A percentile compares a stretch with the other conserved stretches of the same genome.
Conservation (phyloP, 2,329 filamentous ascomycete species). For the Aspergillus sp. region DNA sequence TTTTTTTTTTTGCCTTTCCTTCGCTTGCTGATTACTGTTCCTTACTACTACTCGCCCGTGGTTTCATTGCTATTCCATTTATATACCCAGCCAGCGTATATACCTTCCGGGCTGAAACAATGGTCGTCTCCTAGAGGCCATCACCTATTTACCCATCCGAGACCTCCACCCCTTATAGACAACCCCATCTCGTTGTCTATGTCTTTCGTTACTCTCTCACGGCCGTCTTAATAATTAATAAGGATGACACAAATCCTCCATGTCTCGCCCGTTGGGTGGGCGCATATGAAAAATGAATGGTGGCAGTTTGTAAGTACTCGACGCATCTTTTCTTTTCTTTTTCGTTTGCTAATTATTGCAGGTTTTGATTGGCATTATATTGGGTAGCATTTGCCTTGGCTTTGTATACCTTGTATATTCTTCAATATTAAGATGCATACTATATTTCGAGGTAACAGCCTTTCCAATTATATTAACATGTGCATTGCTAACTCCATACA, state of each 20-base stretch:
- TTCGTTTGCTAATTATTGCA: slow-evolving; percentile 20
- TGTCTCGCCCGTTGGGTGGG: slow-evolving; percentile 34
- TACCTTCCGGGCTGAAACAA: slow-evolving; percentile 3
- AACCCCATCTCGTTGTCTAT: background rate
- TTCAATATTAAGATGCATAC: slow-evolving; percentile 19
- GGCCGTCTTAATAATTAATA: slow-evolving; percentile 18
- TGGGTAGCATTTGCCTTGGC: slow-evolving; percentile 30
- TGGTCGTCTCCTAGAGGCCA: slow-evolving; percentile 2
- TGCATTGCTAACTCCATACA: slow-evolving; percentile 12
- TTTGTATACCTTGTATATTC: slow-evolving; percentile 31
- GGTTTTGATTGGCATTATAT: slow-evolving; percentile 36
- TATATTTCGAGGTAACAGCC: slow-evolving; percentile 29
- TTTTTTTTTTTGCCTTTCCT: background rate
- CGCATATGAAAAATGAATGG: slow-evolving; percentile 39
- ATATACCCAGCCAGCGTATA: background rate
- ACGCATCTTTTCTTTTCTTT: background rate
- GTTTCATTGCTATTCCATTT: background rate
- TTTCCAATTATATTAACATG: background rate
- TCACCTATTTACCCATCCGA: background rate
- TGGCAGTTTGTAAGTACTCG: slow-evolving; percentile 42
- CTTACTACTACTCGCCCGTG: background rate
- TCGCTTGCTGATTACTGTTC: background rate
- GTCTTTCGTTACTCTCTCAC: slow-evolving; percentile 15
- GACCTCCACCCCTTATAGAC: background rate
- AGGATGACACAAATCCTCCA: slow-evolving; percentile 31